Base-by-base conservation (phyloP, 2,329 filamentous ascomycete species). In the Colletotrichum somersetense region DNA sequence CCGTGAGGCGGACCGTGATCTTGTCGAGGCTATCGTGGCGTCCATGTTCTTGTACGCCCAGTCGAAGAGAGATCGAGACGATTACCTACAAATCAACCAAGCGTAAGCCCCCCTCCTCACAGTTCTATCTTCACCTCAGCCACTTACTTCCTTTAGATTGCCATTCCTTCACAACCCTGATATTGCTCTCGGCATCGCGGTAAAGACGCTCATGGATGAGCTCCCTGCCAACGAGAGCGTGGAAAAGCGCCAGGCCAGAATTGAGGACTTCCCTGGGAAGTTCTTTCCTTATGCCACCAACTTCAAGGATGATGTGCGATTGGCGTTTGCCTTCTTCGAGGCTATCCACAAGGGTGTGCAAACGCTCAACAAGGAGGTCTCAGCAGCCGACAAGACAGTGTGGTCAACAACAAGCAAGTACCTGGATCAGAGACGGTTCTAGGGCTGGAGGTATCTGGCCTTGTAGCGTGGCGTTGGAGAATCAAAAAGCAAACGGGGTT, bases 1-100 rank as follows among this genome's bases (percentile, higher is more conserved):
- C 33, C 92, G 95, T 50, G 90, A 92, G 74, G 90, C 91, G 44
- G 87, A 97, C 74, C 90, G 96, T 59, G 95, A 97, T 79, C 83
- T 98, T 46, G 84, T 96, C 18, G 96, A 99, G 82, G 92, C 94
- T 53, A 89, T 96, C 74, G 86, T 95, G 26, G 91, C 91, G 7
- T 92, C 92, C 40, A 89, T 97, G 85, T 91, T 98, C 76, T 86
- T 98, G 77, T 91, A 91, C 76, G 94, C 91, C 8, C 93, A 97
- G 77, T 93, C 91, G 26, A 88, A 93, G 70, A 89, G 95, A 50
- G 89, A 92, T 70, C 87, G 91, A 67, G 85, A 88, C 16, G 91
- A 93, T 78, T 88, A 90, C 72, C 82, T 90, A 66, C 88, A 92
- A 58, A 86, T 98, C 71, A 91, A 91, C 75, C 88, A 93, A 75